Conservation (phyloP, 1,284 basidiomycete species). For the Salmacisia buchloeana region DNA sequence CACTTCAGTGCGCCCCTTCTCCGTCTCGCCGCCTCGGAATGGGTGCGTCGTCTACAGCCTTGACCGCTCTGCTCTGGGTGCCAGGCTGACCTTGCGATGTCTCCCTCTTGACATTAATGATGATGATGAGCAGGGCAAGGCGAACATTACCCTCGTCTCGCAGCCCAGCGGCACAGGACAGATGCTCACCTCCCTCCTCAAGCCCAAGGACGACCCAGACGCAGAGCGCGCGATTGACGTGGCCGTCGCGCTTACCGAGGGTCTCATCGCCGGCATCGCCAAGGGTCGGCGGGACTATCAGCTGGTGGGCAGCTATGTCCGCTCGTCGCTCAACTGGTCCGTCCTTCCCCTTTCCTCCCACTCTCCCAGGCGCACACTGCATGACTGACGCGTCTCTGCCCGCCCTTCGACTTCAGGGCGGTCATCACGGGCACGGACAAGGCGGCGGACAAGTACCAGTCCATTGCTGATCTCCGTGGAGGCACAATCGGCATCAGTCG, state of each 20-base stretch:
- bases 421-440: constrained; percentile 75
- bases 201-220: constrained; percentile 16
- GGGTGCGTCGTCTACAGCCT: constrained; percentile 19
- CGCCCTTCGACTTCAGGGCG: too few relatives aligned
- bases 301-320: constrained; percentile 87
- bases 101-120: too few relatives aligned
- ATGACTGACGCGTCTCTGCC: too few relatives aligned
- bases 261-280: constrained; percentile 85
- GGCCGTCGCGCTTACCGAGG: constrained; percentile 80
- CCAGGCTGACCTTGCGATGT: neutral
- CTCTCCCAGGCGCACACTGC: too few relatives aligned
- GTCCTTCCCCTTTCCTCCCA: too few relatives aligned
- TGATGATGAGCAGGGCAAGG: constrained; percentile 33
- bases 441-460: constrained; percentile 58
- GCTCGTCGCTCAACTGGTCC: constrained; percentile 43
- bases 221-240: constrained; percentile 42
- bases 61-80: neutral
- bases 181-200: constrained; percentile 37
- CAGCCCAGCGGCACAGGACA: constrained; percentile 46
- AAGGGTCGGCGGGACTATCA: constrained; percentile 74
- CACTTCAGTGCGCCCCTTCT: constrained; percentile 42
- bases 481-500: constrained; percentile 85
- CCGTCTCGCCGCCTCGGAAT: constrained; percentile 32
- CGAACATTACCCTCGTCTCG: constrained; percentile 34
- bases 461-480: constrained; percentile 69